Evolutionary conservation across 495 filamentous ascomycete species (phyloP), one percentile per base, ranked within the genome.

Genomic region (Penicillium ochrochloron): DNA sequence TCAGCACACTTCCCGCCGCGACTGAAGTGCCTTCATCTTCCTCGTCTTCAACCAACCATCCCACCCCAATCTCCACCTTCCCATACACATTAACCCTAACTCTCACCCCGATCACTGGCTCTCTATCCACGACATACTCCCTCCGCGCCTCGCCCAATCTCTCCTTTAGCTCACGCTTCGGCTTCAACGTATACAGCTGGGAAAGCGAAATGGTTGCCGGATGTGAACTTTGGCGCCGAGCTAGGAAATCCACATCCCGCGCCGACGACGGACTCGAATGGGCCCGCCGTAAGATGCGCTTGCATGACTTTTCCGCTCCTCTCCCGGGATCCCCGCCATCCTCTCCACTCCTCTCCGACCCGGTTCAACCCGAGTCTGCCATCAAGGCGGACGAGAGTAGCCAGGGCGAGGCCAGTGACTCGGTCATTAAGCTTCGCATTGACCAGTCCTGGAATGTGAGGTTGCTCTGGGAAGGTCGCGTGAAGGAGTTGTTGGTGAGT

Each of bases 151-250:
- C 90, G 23, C 86, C 84, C 14, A 86, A 92, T 62, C 85, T 95
- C 57, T 88, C 92, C 1, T 86, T 99, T 52, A 94, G 93, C 62
- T 93, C 92, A 34, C 86, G 89, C 44, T 94, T 98, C 78, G 92
- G 95, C 66, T 99, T 98, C 75, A 99, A 99, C 72, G 92, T 97
- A 56, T 97, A 97, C 78, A 96, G 91, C 70, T 99, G 97, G 79
- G 95, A 98, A 79, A 96, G 92, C 72, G 93, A 96, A 41, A 85
- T 97, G 80, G 89, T 90, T 44, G 82, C 97, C 10, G 95, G 96
- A 14, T 90, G 89, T 73, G 96, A 99, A 75, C 79, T 97, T 33
- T 99, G 96, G 94, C 82, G 85, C 57, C 77, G 77, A 52, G 84
- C 76, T 75, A 85, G 75, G 75, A 66, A 79, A 75, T 48, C 61